Percentiles rank a stretch among this genome's conserved stretches.
These are phyloP conservation scores for Curvularia hawaiiensis DNA, from an alignment of 2,329 filamentous ascomycete species.

Conservation along the genomic window DNA sequence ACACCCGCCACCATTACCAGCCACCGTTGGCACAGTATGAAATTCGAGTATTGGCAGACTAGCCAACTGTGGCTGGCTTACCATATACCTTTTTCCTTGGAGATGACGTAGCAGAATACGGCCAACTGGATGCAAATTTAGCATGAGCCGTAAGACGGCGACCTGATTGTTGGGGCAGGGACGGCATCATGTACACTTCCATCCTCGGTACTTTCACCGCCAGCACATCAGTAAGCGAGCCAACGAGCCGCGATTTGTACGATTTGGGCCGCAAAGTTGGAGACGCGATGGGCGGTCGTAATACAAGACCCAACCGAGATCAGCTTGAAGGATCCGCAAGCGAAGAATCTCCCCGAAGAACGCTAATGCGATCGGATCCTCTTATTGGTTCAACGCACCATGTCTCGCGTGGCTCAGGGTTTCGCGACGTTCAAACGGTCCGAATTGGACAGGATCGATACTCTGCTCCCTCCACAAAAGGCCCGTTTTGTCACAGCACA, in stretches of 20 bases:
- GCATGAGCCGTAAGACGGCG: not conserved
- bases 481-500: conserved; percentile 13
- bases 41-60: not conserved
- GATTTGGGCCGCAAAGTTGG: conserved; percentile 10
- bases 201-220: not conserved
- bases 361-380: not conserved
- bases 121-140: not conserved
- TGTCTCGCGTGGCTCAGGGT: conserved; percentile 9
- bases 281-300: conserved; percentile 8
- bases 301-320: conserved; percentile 14
- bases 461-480: conserved; percentile 10
- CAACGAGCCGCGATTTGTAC: conserved; percentile 1
- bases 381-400: conserved; percentile 14
- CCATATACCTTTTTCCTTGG: not conserved
- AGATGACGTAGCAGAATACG: not conserved
- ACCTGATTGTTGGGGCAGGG: too few relatives aligned
- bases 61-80: not conserved
- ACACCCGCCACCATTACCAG: not conserved
- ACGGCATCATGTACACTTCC: not conserved
- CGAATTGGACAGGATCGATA: conserved; percentile 15
- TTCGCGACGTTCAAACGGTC: conserved; percentile 16
- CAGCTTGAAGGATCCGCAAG: conserved; percentile 9
- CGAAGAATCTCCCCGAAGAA: conserved; percentile 4
- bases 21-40: not conserved
- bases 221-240: not conserved